Conservation (phyloP, 805 yeast species). For the Wickerhamiella lipophila region DNA sequence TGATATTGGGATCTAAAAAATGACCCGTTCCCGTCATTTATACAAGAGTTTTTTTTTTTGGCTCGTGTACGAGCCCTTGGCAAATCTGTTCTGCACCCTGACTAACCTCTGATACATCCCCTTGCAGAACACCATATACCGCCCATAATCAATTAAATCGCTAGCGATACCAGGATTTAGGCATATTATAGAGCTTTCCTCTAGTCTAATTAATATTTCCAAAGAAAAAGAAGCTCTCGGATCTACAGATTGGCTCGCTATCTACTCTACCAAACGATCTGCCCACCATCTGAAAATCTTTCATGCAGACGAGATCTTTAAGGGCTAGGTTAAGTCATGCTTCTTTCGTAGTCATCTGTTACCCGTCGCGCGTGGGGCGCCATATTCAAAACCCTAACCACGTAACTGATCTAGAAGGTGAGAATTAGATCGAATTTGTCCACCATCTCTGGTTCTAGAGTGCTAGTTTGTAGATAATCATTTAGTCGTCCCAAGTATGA, state of each 20-base stretch:
- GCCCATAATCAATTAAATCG: background rate
- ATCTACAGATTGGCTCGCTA: too few relatives aligned
- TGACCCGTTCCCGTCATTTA: background rate
- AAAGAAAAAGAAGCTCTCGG: too few relatives aligned
- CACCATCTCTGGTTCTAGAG: too few relatives aligned
- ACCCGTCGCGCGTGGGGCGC: background rate
- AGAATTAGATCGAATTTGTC: too few relatives aligned
- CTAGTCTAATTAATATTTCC: too few relatives aligned
- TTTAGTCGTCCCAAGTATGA: too few relatives aligned
- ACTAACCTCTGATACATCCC: background rate
- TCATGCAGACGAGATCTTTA: background rate
- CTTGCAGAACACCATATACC: background rate
- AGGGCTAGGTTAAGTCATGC: background rate
- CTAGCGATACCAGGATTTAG: background rate
- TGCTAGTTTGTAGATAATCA: too few relatives aligned
- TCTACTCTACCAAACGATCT: background rate
- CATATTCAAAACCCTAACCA: background rate
- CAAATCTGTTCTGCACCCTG: background rate
- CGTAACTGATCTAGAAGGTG: too few relatives aligned
- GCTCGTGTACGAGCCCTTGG: background rate
- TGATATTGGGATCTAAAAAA: too few relatives aligned
- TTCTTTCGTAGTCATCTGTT: background rate
- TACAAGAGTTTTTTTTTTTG: too few relatives aligned
- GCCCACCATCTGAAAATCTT: conserved; percentile 5
- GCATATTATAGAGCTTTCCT: too few relatives aligned